Conservation (phyloP, 306 rosid species). For the Gynostemma pentaphyllum region DNA sequence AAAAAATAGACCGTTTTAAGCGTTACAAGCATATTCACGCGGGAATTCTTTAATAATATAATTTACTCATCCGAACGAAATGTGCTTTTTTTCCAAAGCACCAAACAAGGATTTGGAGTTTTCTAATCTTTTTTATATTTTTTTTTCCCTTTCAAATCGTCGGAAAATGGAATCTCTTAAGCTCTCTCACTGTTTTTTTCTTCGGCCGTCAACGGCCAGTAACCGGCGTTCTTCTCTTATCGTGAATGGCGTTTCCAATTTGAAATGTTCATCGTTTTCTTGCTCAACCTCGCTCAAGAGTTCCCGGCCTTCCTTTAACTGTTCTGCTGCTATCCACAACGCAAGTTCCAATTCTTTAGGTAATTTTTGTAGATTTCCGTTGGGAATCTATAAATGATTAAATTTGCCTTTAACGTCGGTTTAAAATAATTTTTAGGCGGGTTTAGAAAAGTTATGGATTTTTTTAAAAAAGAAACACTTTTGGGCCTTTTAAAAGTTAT, state of each 20-base stretch:
- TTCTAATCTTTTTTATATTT: neutral
- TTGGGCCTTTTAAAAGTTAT: no score
- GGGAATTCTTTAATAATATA: no score
- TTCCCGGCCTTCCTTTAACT: neutral
- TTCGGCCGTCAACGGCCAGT: conserved; percentile 5
- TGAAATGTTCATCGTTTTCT: conserved; percentile 27
- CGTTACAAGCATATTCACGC: no score
- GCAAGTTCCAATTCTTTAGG: neutral
- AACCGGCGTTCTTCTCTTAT: conserved; percentile 16
- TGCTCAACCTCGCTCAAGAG: neutral
- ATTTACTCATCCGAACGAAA: no score
- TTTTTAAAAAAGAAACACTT: no score
- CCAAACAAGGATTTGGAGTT: neutral
- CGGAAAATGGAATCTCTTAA: neutral
- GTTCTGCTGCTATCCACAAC: conserved; percentile 18
- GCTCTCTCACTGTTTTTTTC: conserved; percentile 15
- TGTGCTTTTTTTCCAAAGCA: no score
- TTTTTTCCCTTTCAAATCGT: neutral
- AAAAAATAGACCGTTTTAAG: no score
- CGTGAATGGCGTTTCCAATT: conserved; percentile 14
- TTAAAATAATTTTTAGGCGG: no score
- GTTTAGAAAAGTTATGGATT: no score
- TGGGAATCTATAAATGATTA: no score
- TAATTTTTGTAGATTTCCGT: neutral
- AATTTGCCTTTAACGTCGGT: no score